Percentiles rank a stretch among this genome's conserved stretches.
Conservation (phyloP, 768 basidiomycete genomes). For the Naganishia friedmannii region DNA sequence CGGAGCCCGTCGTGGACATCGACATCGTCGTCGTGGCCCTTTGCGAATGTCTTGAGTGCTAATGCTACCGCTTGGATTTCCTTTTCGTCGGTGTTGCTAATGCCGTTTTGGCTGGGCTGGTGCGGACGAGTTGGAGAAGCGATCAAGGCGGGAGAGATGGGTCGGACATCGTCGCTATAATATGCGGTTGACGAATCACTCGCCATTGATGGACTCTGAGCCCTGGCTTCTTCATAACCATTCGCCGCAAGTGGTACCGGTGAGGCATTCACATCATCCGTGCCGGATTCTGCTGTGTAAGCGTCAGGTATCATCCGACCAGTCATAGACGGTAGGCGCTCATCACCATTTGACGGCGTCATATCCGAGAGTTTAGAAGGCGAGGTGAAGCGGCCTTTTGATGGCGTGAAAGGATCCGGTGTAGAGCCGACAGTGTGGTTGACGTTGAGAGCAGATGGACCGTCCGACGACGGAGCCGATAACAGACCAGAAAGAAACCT, state of each 20-base stretch:
- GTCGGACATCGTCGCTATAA: background rate
- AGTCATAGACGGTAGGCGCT: too few species aligned
- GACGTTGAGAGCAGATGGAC: background rate
- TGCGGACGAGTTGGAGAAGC: background rate
- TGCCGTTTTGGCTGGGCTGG: background rate
- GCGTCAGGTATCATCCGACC: background rate
- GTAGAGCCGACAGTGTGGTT: background rate
- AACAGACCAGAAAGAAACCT: background rate
- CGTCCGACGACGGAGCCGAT: too few species aligned
- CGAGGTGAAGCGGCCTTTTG: background rate
- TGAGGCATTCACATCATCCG: background rate
- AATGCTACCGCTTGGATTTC: background rate
- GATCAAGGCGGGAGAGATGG: background rate
- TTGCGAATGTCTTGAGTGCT: constrained; percentile 3
- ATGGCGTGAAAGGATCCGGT: background rate
- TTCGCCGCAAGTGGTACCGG: background rate
- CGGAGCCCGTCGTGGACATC: background rate
- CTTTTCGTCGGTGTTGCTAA: background rate
- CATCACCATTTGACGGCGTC: background rate
- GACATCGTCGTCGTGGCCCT: background rate
- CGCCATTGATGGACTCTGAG: background rate
- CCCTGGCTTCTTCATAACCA: background rate
- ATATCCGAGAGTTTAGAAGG: background rate
- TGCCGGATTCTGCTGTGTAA: background rate
- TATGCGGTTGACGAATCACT: background rate